Conservation (phyloP, 805 yeast species). For the Candida wancherniae region DNA sequence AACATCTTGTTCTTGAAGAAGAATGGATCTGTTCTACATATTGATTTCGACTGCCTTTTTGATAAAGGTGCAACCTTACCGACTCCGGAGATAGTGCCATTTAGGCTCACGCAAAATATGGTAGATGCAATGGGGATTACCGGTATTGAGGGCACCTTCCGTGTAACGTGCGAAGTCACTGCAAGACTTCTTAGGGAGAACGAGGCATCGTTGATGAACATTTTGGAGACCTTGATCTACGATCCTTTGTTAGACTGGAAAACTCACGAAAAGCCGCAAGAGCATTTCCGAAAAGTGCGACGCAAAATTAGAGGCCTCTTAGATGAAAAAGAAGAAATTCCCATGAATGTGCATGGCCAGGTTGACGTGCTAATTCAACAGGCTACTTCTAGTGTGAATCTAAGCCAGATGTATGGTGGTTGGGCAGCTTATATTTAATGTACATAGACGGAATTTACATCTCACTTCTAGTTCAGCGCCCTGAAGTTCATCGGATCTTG, state of each 20-base stretch:
- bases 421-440: slow-evolving; percentile 54
- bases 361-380: slow-evolving; percentile 84
- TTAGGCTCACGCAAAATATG: slow-evolving; percentile 82
- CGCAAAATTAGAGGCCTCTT: slow-evolving; percentile 80
- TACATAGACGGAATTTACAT: no score
- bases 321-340: slow-evolving; percentile 72
- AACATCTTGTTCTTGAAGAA: slow-evolving; percentile 70
- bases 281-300: slow-evolving; percentile 66
- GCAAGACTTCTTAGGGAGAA: slow-evolving; percentile 65
- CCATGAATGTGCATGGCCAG: slow-evolving; percentile 88
- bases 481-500: no score
- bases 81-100: slow-evolving; percentile 93
- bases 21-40: slow-evolving; percentile 81
- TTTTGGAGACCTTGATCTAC: slow-evolving; percentile 85
- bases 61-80: slow-evolving; percentile 72
- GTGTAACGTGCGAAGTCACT: slow-evolving; percentile 82
- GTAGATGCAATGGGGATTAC: slow-evolving; percentile 85
- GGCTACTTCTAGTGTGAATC: slow-evolving; percentile 65
- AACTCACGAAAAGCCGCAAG: slow-evolving; percentile 48
- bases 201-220: slow-evolving; percentile 82
- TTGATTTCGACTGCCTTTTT: slow-evolving; percentile 94
- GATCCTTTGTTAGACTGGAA: slow-evolving; percentile 88
- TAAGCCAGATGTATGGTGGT: slow-evolving; percentile 88
- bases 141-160: slow-evolving; percentile 85
- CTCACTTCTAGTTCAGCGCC: no score